phyloP scores from a whole-genome alignment of 179 eudicot genomes.

The Sideroxylon spinosum region DNA sequence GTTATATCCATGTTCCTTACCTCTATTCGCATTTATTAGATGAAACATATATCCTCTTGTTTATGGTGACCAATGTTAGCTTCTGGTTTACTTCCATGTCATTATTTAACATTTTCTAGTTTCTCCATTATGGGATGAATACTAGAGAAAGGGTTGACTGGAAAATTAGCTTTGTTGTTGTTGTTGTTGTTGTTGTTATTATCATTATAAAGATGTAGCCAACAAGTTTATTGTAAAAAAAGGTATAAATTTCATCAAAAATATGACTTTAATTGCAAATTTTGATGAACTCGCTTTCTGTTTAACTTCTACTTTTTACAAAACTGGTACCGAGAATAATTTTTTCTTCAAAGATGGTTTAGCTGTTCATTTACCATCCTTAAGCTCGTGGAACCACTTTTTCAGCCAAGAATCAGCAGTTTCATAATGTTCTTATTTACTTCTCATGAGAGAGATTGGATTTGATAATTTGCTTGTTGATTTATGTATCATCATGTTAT shows the following conservation, averaged over 20 bases:
- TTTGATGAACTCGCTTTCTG: background rate
- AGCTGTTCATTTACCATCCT: conserved; percentile 1
- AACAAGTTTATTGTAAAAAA: background rate
- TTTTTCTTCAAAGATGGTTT: background rate
- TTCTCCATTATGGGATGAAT: background rate
- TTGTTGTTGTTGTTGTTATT: background rate
- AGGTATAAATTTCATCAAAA: background rate
- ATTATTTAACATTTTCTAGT: background rate
- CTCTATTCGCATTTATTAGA: too few species aligned
- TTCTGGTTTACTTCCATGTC: background rate
- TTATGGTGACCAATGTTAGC: background rate
- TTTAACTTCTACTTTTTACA: background rate
- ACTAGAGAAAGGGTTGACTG: background rate
- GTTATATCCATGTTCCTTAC: too few species aligned
- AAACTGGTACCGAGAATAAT: background rate
- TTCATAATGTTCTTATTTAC: background rate
- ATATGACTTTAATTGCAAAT: background rate
- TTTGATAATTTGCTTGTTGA: background rate
- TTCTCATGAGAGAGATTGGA: background rate
- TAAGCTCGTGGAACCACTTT: background rate
- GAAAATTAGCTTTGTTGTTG: background rate
- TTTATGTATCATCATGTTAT: background rate
- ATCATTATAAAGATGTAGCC: background rate
- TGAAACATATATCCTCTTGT: background rate
- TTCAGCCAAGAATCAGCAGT: background rate